These are phyloP conservation scores for Puccinia polysora DNA, from an alignment of 1,284 basidiomycete genomes.

Conservation along the genomic window DNA sequence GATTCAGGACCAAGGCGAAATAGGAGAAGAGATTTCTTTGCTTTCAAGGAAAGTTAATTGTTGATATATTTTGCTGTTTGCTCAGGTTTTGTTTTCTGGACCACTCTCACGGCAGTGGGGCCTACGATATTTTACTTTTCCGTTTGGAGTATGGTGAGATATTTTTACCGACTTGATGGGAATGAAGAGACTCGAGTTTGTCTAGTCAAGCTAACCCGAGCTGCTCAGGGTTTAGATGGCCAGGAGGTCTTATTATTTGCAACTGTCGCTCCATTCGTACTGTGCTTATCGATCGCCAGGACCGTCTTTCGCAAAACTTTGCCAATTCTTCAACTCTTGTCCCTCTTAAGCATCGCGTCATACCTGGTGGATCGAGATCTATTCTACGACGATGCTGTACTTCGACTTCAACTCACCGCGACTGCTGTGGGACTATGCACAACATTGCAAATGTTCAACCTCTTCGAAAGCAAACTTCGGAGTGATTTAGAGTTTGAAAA, in stretches of 20 bases:
- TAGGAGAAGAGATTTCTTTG: too few relatives aligned
- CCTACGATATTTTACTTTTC: slow-evolving; percentile 87
- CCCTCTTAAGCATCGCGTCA: slow-evolving; percentile 23
- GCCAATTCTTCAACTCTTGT: slow-evolving; percentile 19
- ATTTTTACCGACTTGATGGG: neutral
- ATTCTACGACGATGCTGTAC: slow-evolving; percentile 42
- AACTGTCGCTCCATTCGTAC: slow-evolving; percentile 41
- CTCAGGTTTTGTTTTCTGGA: slow-evolving; percentile 81
- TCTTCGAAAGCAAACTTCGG: slow-evolving; percentile 27
- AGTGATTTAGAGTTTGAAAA: slow-evolving; percentile 23
- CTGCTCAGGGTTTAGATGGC: slow-evolving; percentile 44
- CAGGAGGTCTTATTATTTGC: slow-evolving; percentile 48
- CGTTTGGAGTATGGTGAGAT: slow-evolving; percentile 72
- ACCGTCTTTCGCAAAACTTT: slow-evolving; percentile 12
- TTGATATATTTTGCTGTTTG: slow-evolving; percentile 10
- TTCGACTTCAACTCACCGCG: slow-evolving; percentile 38
- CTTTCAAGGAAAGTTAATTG: too few relatives aligned
- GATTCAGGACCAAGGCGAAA: neutral
- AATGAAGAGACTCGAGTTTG: neutral
- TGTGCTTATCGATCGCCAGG: slow-evolving; percentile 16
- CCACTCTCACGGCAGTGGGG: slow-evolving; percentile 73
- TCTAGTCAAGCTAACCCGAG: neutral
- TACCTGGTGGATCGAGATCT: slow-evolving; percentile 38
- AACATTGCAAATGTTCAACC: slow-evolving; percentile 10
- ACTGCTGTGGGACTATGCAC: slow-evolving; percentile 21